These are phyloP conservation scores for Ambrosia trifida DNA, from an alignment of 129 eudicot species.

Conservation along the genomic window DNA sequence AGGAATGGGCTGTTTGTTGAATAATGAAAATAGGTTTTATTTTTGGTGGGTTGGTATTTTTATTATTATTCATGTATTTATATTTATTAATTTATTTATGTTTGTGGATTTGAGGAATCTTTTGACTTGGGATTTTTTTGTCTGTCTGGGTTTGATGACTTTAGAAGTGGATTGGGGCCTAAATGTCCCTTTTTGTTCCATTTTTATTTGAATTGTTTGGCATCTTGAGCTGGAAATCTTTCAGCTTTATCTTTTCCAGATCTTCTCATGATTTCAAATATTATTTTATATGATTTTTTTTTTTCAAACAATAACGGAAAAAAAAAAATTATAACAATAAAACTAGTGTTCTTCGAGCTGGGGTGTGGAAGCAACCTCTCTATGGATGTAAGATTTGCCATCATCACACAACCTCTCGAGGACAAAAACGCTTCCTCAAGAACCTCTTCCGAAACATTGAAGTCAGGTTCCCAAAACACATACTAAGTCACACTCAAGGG, in stretches of 20 bases:
- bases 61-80: conserved; percentile 36
- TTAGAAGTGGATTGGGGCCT: conserved; percentile 34
- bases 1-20: conserved; percentile 16
- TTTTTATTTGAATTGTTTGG: conserved; percentile 22
- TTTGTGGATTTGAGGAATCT: conserved; percentile 39
- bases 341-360: no score
- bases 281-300: conserved; percentile 6
- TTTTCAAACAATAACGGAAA: no score
- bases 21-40: conserved; percentile 28
- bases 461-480: no score
- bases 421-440: no score
- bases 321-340: no score
- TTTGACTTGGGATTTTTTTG: conserved; percentile 33
- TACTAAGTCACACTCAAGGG: no score
- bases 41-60: conserved; percentile 29
- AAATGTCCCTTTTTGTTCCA: conserved; percentile 28
- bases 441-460: no score
- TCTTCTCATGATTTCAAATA: conserved; percentile 34
- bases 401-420: no score
- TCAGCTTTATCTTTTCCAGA: conserved; percentile 35
- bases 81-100: conserved; percentile 27
- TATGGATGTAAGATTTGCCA: no score
- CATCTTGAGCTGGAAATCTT: conserved; percentile 29
- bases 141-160: conserved; percentile 37
- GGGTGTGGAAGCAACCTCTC: no score